Conservation (phyloP, 768 basidiomycete species). For the Tephrocybe sp. region DNA sequence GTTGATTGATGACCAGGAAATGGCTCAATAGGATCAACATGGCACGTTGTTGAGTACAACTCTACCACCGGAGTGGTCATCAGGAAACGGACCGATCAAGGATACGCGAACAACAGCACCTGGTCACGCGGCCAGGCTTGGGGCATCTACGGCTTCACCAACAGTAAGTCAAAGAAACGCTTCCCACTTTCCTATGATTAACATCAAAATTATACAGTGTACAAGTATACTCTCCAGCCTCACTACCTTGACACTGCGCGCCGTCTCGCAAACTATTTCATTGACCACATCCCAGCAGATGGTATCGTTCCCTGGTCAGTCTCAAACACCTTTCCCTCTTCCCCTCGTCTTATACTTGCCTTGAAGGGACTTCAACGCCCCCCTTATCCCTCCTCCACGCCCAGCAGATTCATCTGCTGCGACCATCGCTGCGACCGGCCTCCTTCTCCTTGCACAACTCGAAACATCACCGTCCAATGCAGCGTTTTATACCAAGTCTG, state of each 20-base stretch:
- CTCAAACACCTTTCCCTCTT: background rate
- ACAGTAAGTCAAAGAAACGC: constrained; percentile 45
- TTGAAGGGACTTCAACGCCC: constrained; percentile 73
- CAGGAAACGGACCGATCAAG: constrained; percentile 58
- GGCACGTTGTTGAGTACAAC: constrained; percentile 71
- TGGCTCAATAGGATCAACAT: constrained; percentile 41
- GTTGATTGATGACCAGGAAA: background rate
- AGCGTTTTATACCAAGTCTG: constrained; percentile 46
- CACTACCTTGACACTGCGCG: constrained; percentile 63
- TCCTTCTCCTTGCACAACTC: constrained; percentile 55
- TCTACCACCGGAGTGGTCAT: constrained; percentile 64
- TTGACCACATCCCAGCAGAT: constrained; percentile 54
- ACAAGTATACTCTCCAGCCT: constrained; percentile 46
- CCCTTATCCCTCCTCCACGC: constrained; percentile 50
- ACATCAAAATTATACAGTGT: constrained; percentile 43
- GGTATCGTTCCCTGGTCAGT: constrained; percentile 67
- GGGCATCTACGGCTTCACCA: constrained; percentile 71
- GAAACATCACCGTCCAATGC: constrained; percentile 34
- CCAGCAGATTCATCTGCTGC: constrained; percentile 75
- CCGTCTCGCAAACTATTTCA: constrained; percentile 59
- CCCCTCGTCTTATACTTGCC: background rate
- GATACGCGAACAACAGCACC: constrained; percentile 64
- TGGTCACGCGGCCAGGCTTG: constrained; percentile 78
- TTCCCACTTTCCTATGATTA: background rate
- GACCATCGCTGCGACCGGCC: constrained; percentile 58